Percentiles rank a stretch among this genome's conserved stretches.
Conservation (phyloP, 306 rosid species). For the Heteromeles arbutifolia region DNA sequence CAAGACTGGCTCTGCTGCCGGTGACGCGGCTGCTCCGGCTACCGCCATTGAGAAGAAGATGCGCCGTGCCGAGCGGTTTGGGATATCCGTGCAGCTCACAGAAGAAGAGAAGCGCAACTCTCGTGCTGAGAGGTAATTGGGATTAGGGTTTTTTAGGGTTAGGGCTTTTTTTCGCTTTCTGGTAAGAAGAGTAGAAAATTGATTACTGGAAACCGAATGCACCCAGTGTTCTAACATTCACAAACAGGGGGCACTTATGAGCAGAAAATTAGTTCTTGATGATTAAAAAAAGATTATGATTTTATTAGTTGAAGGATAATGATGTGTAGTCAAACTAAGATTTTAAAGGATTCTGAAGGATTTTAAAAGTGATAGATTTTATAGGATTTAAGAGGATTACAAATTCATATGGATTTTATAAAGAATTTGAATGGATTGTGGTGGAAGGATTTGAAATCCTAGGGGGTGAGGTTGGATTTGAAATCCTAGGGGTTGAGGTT, state of each 20-base stretch:
- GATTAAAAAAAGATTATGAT: not conserved
- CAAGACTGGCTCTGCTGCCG: constrained; percentile 19
- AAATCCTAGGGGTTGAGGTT: no score
- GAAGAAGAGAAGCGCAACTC: constrained; percentile 85
- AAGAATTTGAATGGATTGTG: no score
- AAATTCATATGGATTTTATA: no score
- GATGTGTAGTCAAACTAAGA: no score
- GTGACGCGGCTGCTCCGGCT: constrained; percentile 20
- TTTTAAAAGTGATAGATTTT: no score
- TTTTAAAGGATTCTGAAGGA: no score
- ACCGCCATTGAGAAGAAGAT: constrained; percentile 66
- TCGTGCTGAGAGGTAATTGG: constrained; percentile 69
- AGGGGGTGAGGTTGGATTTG: no score
- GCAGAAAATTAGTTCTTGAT: not conserved
- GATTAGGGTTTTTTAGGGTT: constrained; percentile 4
- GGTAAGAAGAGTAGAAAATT: not conserved
- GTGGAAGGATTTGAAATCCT: no score
- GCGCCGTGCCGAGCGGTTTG: constrained; percentile 91
- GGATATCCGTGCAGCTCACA: constrained; percentile 63
- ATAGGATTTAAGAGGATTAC: no score
- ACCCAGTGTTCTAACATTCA: not conserved
- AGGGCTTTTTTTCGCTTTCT: not conserved
- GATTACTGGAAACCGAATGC: not conserved
- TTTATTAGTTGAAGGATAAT: not conserved
- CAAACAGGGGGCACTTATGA: not conserved